Percentiles rank a stretch among this genome's conserved stretches.
Evolutionary conservation across 371 early-diverging fungal genomes (phyloP).

Genomic region (Lichtheimia corymbifera): DNA sequence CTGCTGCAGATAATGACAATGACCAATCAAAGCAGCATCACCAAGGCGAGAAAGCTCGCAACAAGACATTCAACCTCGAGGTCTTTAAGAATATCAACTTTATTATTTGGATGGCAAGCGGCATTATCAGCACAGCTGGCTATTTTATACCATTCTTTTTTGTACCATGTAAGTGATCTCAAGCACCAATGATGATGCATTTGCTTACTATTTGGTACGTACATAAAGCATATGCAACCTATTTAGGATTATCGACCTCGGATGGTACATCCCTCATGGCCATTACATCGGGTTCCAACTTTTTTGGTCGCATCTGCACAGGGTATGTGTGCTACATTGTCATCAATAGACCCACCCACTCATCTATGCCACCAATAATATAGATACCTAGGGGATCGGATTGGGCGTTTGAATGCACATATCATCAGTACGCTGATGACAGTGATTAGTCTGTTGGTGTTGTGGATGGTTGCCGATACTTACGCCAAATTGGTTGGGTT

Average conservation of each 20-base stretch:
- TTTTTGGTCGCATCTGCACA: conserved; percentile 12
- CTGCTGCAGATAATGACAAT: conserved; percentile 7
- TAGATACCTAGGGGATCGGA: conserved; percentile 13
- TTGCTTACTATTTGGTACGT: not conserved
- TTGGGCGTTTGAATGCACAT: conserved; percentile 12
- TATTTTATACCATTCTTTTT: conserved; percentile 25
- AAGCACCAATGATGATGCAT: too few relatives aligned
- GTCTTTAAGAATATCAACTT: conserved; percentile 12
- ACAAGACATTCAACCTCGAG: conserved; percentile 10
- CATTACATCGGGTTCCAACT: conserved; percentile 14
- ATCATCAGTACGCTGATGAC: not conserved
- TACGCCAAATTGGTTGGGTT: conserved; percentile 38
- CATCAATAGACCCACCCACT: not conserved
- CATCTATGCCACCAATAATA: not conserved
- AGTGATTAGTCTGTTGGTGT: not conserved
- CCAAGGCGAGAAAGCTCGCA: not conserved
- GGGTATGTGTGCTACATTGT: conserved; percentile 7
- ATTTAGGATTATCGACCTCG: conserved; percentile 15
- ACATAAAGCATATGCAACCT: conserved; percentile 18
- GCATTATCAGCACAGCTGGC: conserved; percentile 13
- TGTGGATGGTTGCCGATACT: conserved; percentile 23
- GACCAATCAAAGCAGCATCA: not conserved
- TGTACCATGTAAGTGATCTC: conserved; percentile 18
- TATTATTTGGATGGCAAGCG: conserved; percentile 11
- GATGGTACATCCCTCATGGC: conserved; percentile 18